These are phyloP conservation scores for Salix arbutifolia DNA, from an alignment of 345 rosid genomes.

Conservation along the genomic window DNA sequence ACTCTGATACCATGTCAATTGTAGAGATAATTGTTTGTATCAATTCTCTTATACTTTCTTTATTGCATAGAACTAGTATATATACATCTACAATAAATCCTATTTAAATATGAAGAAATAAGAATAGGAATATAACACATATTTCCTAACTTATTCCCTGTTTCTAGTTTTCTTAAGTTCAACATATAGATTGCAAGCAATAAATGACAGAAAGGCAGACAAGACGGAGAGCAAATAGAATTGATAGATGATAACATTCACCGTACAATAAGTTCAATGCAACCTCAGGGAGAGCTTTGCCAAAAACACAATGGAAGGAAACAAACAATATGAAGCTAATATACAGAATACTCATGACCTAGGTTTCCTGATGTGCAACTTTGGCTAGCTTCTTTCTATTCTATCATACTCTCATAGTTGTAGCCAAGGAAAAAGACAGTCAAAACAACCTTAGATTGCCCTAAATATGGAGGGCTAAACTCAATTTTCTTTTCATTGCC, in stretches of 20 bases:
- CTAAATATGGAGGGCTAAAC: not conserved
- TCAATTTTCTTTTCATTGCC: not conserved
- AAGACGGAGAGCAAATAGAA: not conserved
- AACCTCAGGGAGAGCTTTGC: not conserved
- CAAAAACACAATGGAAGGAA: not conserved
- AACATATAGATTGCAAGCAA: not conserved
- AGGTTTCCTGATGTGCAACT: not conserved
- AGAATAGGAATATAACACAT: too few species aligned
- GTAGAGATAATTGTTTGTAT: too few species aligned
- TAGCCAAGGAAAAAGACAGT: not conserved
- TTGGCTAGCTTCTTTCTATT: not conserved
- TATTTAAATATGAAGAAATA: too few species aligned
- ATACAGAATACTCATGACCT: not conserved
- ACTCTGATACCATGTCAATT: too few species aligned
- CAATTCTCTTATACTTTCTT: too few species aligned
- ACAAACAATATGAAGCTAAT: not conserved
- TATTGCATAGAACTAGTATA: too few species aligned
- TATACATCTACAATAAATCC: too few species aligned
- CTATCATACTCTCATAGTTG: not conserved
- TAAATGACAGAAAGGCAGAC: not conserved
- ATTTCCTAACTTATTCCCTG: too few species aligned
- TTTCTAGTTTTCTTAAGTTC: too few species aligned
- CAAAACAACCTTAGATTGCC: not conserved
- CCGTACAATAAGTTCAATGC: not conserved
- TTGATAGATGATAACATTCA: not conserved